Conservation (phyloP, 1,139 yeast species). For the Lodderomyces oxycetoniae region DNA sequence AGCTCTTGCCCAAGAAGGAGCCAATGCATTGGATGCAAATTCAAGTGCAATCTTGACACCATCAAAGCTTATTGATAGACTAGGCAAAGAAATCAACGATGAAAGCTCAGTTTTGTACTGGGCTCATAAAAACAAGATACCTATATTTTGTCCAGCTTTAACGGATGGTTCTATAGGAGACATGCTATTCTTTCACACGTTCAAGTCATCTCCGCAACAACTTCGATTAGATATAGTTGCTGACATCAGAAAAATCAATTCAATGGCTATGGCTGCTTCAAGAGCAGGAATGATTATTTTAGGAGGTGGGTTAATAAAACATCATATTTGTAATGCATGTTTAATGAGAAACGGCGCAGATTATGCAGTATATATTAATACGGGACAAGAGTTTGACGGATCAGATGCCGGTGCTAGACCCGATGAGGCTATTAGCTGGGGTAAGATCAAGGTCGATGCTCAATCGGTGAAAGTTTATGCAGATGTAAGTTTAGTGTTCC, state of each 20-base stretch:
- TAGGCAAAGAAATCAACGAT: constrained; percentile 92
- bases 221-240: constrained; percentile 87
- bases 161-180: constrained; percentile 99
- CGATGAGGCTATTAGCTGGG: constrained; percentile 99
- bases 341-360: constrained; percentile 99
- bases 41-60: constrained; percentile 78
- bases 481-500: constrained; percentile 94
- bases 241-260: constrained; percentile 85
- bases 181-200: constrained; percentile 97
- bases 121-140: constrained; percentile 96
- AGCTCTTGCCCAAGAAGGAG: constrained; percentile 54
- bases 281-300: constrained; percentile 92
- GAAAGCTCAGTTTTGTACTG: constrained; percentile 93
- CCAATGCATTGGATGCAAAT: constrained; percentile 47
- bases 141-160: constrained; percentile 93
- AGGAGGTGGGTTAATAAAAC: constrained; percentile 96
- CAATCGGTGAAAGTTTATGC: constrained; percentile 87
- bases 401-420: constrained; percentile 99
- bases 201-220: constrained; percentile 87
- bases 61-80: constrained; percentile 80
- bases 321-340: constrained; percentile 96
- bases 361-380: constrained; percentile 91
- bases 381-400: constrained; percentile 98
- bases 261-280: constrained; percentile 94
- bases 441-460: constrained; percentile 94